These are phyloP conservation scores for Capsicum baccatum DNA, from an alignment of 257 asterid species.

Conservation along the genomic window DNA sequence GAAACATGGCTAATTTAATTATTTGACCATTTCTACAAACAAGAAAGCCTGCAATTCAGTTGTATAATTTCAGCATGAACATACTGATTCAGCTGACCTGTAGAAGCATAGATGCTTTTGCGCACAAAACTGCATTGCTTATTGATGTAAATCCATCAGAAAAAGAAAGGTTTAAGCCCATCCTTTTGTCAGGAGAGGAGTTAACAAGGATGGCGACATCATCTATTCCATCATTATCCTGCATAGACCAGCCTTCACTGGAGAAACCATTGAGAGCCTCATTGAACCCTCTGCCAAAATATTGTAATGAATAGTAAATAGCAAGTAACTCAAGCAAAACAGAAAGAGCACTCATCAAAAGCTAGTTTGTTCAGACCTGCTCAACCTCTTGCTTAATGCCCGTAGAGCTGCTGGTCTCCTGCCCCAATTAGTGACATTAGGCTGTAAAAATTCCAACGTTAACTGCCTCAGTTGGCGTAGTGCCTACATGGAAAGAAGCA, in stretches of 20 bases:
- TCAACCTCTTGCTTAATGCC: slow-evolving; percentile 79
- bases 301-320: not conserved
- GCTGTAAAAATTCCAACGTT: slow-evolving; percentile 70
- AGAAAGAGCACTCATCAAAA: not conserved
- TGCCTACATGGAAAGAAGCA: slow-evolving; percentile 52
- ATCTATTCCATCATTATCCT: slow-evolving; percentile 78
- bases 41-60: not conserved
- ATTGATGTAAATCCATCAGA: slow-evolving; percentile 66
- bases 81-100: slow-evolving; percentile 53
- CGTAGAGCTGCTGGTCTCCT: slow-evolving; percentile 89
- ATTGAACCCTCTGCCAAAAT: slow-evolving; percentile 71
- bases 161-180: slow-evolving; percentile 71
- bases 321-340: not conserved
- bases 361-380: slow-evolving; percentile 54
- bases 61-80: not conserved
- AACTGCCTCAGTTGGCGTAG: slow-evolving; percentile 89
- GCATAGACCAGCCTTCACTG: slow-evolving; percentile 84
- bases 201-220: slow-evolving; percentile 81
- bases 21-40: not conserved
- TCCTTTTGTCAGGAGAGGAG: slow-evolving; percentile 76
- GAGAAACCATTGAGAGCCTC: slow-evolving; percentile 85
- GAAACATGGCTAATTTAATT: not conserved
- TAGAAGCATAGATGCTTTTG: slow-evolving; percentile 90
- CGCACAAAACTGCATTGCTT: slow-evolving; percentile 72
- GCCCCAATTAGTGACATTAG: slow-evolving; percentile 78